These are phyloP conservation scores for Fusarium napiforme DNA, from an alignment of 2,329 filamentous ascomycete genomes.

Conservation along the genomic window DNA sequence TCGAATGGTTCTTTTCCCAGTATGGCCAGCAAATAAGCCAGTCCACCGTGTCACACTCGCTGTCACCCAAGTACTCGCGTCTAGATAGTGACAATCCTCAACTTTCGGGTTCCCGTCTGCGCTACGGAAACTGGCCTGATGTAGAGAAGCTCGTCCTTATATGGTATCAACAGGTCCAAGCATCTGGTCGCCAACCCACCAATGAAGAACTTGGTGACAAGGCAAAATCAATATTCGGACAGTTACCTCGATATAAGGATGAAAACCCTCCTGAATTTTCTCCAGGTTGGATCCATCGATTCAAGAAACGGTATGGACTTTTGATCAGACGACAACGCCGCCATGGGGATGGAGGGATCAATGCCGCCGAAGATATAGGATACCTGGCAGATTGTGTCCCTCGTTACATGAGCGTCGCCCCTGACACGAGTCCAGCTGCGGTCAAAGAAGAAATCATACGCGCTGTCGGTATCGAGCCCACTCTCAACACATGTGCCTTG, in stretches of 20 bases:
- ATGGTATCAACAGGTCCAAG: conserved; percentile 65
- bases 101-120: conserved; percentile 69
- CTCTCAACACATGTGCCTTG: conserved; percentile 64
- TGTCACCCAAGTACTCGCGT: conserved; percentile 70
- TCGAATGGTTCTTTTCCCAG: conserved; percentile 69
- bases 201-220: conserved; percentile 73
- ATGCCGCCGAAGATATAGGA: conserved; percentile 65
- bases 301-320: conserved; percentile 71
- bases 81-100: conserved; percentile 69
- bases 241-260: conserved; percentile 69
- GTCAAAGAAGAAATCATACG: conserved; percentile 68
- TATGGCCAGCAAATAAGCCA: conserved; percentile 71
- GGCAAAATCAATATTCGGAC: conserved; percentile 68
- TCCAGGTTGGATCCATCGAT: conserved; percentile 72
- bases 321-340: conserved; percentile 67
- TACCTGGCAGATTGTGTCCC: conserved; percentile 71
- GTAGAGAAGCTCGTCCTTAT: conserved; percentile 68
- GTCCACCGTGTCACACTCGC: conserved; percentile 70
- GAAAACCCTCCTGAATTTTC: conserved; percentile 71
- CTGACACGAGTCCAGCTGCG: conserved; percentile 68
- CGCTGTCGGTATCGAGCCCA: conserved; percentile 65
- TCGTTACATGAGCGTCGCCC: conserved; percentile 66
- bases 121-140: conserved; percentile 73
- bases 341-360: conserved; percentile 58
- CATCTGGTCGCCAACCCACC: conserved; percentile 66